These are phyloP conservation scores for Dillenia turbinata DNA, from an alignment of 164 flowering plant species.

Conservation along the genomic window DNA sequence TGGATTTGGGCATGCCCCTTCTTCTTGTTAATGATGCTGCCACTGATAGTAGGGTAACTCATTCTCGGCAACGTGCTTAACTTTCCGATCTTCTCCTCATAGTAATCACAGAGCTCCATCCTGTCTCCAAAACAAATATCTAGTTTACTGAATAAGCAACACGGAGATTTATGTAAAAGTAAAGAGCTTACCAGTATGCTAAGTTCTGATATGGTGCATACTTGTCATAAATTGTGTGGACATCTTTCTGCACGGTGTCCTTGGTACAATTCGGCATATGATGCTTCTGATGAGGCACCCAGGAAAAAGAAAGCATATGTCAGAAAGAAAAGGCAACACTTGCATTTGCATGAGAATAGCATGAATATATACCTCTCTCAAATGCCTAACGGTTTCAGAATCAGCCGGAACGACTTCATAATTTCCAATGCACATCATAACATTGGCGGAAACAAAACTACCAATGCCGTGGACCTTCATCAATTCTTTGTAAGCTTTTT, in stretches of 20 bases:
- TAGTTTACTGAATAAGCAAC: neutral
- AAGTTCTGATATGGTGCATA: constrained; percentile 25
- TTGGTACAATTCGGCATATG: constrained; percentile 1
- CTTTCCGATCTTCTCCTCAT: constrained; percentile 11
- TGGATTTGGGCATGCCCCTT: no score
- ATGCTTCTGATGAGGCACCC: neutral
- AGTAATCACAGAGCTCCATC: constrained; percentile 9
- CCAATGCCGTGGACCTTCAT: constrained; percentile 20
- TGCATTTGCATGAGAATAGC: neutral
- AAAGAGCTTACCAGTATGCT: constrained; percentile 18
- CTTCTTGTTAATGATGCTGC: neutral
- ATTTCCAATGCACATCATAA: constrained; percentile 26
- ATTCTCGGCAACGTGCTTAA: constrained; percentile 5
- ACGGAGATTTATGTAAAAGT: neutral
- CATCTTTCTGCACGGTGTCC: neutral
- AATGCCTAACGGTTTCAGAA: constrained; percentile 16
- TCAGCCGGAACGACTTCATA: constrained; percentile 22
- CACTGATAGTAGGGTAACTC: neutral
- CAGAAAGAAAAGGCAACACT: neutral
- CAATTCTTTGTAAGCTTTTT: neutral
- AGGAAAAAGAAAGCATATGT: neutral
- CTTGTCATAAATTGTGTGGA: constrained; percentile 11
- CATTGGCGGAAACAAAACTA: constrained; percentile 12
- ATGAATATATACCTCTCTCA: constrained; percentile 6
- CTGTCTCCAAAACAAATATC: neutral